A percentile compares a stretch with the other conserved stretches of the same genome.
phyloP scores from a whole-genome alignment of 306 rosid species.

The Lathyrus aphaca region DNA sequence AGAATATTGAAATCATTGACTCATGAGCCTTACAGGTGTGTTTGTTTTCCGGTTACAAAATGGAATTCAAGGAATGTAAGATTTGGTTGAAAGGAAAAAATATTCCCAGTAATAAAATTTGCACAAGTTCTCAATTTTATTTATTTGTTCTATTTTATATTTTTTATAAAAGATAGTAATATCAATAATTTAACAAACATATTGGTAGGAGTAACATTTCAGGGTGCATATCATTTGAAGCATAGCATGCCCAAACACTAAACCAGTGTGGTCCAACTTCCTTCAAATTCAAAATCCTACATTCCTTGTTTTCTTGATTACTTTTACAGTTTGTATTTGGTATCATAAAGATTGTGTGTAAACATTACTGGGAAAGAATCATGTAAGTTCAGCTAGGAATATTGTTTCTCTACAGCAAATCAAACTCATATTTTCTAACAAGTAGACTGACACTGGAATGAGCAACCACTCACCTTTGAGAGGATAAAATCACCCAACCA shows the following conservation, averaged over 20 bases:
- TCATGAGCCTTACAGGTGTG: neutral
- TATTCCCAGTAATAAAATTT: too few species aligned
- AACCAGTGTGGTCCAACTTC: conserved; percentile 1
- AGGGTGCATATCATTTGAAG: neutral
- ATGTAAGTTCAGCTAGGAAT: conserved; percentile 25
- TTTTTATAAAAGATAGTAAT: too few species aligned
- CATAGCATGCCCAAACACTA: conserved; percentile 5
- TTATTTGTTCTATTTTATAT: too few species aligned
- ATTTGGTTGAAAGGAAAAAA: too few species aligned
- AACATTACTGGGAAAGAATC: conserved; percentile 18
- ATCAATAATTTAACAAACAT: too few species aligned
- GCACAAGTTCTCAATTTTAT: too few species aligned
- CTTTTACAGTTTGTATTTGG: neutral
- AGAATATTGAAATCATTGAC: conserved; percentile 9
- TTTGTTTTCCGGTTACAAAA: too few species aligned
- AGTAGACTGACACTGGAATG: conserved; percentile 28
- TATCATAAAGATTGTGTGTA: conserved; percentile 6
- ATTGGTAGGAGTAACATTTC: too few species aligned
- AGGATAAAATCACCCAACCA: conserved; percentile 98
- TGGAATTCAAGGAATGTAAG: too few species aligned
- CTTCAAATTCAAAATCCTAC: conserved; percentile 2
- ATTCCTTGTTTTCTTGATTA: conserved; percentile 29
- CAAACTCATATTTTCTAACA: neutral
- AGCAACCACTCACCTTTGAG: conserved; percentile 74
- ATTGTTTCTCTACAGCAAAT: conserved; percentile 2